These are phyloP conservation scores for Metschnikowia drakensbergensis DNA, from an alignment of 805 yeast species.

Conservation along the genomic window DNA sequence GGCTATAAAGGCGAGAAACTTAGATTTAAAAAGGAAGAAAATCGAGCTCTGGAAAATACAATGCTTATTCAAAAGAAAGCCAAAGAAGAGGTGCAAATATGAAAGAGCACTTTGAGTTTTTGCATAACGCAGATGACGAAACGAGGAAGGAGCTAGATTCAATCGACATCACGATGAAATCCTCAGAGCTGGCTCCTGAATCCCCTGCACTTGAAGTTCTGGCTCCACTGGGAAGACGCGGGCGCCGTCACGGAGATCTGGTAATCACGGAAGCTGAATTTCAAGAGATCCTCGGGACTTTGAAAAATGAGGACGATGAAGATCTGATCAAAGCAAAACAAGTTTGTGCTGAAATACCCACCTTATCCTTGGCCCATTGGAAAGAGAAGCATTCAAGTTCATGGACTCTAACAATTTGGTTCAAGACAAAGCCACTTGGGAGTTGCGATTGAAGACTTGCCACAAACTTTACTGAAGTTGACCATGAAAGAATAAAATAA, in stretches of 20 bases:
- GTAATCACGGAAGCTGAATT: conserved; percentile 86
- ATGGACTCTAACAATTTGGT: conserved; percentile 72
- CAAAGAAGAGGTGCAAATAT: conserved; percentile 41
- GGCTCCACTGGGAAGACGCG: conserved; percentile 29
- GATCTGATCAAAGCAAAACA: conserved; percentile 76
- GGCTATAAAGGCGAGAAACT: conserved; percentile 12
- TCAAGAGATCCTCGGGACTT: conserved; percentile 63
- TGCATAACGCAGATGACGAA: conserved; percentile 43
- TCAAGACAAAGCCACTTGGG: conserved; percentile 61
- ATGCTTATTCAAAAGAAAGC: conserved; percentile 42
- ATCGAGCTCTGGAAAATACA: conserved; percentile 33
- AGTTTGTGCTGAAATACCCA: conserved; percentile 81
- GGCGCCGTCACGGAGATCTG: conserved; percentile 67
- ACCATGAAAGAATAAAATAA: conserved; percentile 49
- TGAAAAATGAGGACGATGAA: conserved; percentile 65
- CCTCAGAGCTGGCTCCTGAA: conserved; percentile 10
- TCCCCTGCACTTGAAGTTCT: conserved; percentile 13
- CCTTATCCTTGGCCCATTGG: conserved; percentile 61
- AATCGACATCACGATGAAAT: conserved; percentile 25
- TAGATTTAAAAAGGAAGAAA: conserved; percentile 23
- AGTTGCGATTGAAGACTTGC: conserved; percentile 54
- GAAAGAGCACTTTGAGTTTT: conserved; percentile 47
- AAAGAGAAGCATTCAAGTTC: conserved; percentile 43
- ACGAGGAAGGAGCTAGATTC: conserved; percentile 34
- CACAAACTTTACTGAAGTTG: conserved; percentile 69